Percentiles rank a stretch among this genome's conserved stretches.
Conservation (phyloP, 257 asterid genomes). For the Ajuga chamaepitys region DNA sequence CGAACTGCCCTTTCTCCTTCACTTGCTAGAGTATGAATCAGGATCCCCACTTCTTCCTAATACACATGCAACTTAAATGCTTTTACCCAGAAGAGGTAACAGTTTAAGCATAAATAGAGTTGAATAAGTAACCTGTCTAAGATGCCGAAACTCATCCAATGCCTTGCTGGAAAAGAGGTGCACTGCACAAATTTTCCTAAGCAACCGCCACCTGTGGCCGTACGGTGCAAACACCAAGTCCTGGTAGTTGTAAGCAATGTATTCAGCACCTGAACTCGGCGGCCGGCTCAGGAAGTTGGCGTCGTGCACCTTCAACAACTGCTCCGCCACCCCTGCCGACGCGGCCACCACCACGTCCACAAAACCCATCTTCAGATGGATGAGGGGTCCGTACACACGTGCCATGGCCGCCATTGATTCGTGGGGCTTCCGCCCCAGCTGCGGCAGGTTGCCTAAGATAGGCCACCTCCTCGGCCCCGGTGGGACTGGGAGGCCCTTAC, state of each 20-base stretch:
- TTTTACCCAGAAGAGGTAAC: no score
- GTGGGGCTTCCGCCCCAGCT: conserved; percentile 71
- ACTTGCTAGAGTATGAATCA: conserved; percentile 40
- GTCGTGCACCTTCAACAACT: conserved; percentile 65
- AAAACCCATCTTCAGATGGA: conserved; percentile 74
- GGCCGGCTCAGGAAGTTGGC: conserved; percentile 80
- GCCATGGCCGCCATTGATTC: conserved; percentile 75
- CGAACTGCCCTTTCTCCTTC: conserved; percentile 30
- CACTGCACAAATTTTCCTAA: conserved; percentile 57
- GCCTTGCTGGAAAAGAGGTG: conserved; percentile 86
- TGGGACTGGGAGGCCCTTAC: conserved; percentile 28
- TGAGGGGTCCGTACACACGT: conserved; percentile 57
- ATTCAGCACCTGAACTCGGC: conserved; percentile 70
- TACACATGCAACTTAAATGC: no score
- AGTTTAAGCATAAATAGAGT: no score
- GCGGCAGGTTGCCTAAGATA: conserved; percentile 66
- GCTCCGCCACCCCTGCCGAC: conserved; percentile 65
- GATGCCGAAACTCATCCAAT: conserved; percentile 58
- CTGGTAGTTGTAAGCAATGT: conserved; percentile 78
- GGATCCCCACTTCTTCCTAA: conserved; percentile 66
- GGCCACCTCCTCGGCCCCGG: conserved; percentile 98
- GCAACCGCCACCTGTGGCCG: conserved; percentile 89
- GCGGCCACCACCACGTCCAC: conserved; percentile 80
- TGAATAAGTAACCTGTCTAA: conserved; percentile 90
- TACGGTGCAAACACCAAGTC: conserved; percentile 90